Evolutionary conservation across 805 yeast genomes (phyloP).

Genomic region (Kodamaea restingae): DNA sequence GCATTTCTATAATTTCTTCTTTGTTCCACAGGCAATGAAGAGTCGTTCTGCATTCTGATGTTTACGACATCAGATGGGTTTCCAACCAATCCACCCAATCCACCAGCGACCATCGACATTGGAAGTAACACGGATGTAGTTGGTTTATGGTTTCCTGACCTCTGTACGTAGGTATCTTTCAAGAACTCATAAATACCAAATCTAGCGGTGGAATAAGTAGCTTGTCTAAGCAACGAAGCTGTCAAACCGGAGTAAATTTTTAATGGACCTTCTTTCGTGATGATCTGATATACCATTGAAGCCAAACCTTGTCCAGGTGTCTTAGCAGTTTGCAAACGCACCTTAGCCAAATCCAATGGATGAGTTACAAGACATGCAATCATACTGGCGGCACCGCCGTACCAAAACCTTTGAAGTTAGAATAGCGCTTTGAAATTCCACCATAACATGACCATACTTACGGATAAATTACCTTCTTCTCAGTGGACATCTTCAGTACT

Average conservation of each 20-base stretch:
- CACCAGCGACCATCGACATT: constrained; percentile 82
- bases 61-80: constrained; percentile 87
- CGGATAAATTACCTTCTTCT: constrained; percentile 14
- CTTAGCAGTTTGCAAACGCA: constrained; percentile 75
- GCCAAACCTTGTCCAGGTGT: constrained; percentile 60
- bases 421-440: background rate
- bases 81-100: constrained; percentile 79
- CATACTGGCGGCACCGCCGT: constrained; percentile 67
- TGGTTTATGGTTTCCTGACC: constrained; percentile 42
- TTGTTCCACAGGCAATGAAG: constrained; percentile 56
- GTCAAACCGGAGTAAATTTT: constrained; percentile 79
- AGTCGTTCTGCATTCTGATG: constrained; percentile 88
- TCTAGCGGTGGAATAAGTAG: constrained; percentile 81
- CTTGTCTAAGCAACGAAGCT: constrained; percentile 81
- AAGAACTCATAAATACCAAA: constrained; percentile 81
- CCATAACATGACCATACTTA: constrained; percentile 9
- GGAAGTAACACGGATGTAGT: constrained; percentile 62
- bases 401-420: constrained; percentile 45
- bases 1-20: constrained; percentile 77
- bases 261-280: constrained; percentile 58
- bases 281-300: constrained; percentile 57
- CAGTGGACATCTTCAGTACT: constrained; percentile 5
- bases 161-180: constrained; percentile 48
- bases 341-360: constrained; percentile 84
- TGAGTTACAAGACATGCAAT: constrained; percentile 67